Percentiles rank a stretch among this genome's conserved stretches.
Conservation (phyloP, 768 basidiomycete genomes). For the Atractiella rhizophila region DNA sequence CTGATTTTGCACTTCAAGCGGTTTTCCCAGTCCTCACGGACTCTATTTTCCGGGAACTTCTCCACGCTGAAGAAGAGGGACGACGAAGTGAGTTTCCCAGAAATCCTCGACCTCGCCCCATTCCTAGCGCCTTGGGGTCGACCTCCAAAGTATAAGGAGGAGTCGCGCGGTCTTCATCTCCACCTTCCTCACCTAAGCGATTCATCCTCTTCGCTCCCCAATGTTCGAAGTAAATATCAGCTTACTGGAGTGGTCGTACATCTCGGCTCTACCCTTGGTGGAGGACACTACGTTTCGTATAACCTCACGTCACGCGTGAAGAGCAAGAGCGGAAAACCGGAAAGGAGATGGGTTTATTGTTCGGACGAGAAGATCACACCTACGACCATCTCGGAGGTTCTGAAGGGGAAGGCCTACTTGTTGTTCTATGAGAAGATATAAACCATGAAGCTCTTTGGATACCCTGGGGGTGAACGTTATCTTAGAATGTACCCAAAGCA, state of each 20-base stretch:
- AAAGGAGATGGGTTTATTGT: conserved; percentile 59
- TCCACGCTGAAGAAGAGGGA: conserved; percentile 48
- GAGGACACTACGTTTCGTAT: conserved; percentile 36
- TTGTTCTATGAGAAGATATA: conserved; percentile 57
- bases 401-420: conserved; percentile 73
- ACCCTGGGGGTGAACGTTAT: too few species aligned
- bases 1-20: conserved; percentile 81
- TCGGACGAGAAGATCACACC: conserved; percentile 68
- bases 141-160: conserved; percentile 12
- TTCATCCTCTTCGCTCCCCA: neutral
- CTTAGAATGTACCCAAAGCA: too few species aligned
- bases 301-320: neutral
- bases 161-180: too few species aligned
- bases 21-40: conserved; percentile 58
- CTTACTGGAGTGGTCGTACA: conserved; percentile 22
- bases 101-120: conserved; percentile 55
- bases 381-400: conserved; percentile 59
- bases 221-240: conserved; percentile 19
- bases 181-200: too few species aligned
- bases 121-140: conserved; percentile 47
- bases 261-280: conserved; percentile 20
- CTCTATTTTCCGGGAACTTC: conserved; percentile 28
- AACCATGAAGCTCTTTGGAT: too few species aligned
- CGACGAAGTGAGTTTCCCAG: conserved; percentile 73
- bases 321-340: conserved; percentile 9